A percentile compares a stretch with the other conserved stretches of the same genome.
Evolutionary conservation across 2,329 filamentous ascomycete species (phyloP).

Genomic region (Didymellaceae sp.): DNA sequence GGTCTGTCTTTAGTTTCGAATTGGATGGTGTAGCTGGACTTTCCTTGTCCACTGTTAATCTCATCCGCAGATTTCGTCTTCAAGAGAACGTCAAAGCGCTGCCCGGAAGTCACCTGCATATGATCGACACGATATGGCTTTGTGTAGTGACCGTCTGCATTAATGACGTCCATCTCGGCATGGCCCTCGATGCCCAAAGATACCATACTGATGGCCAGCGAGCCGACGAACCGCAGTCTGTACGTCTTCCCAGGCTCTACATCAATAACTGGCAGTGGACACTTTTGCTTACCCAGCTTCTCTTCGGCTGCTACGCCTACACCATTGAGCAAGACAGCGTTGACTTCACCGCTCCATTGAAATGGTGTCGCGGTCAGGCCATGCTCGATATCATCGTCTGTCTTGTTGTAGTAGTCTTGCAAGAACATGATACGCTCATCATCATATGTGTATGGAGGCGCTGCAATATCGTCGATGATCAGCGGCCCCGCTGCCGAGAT

Average conservation of each 20-base stretch:
- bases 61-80: constrained; percentile 59
- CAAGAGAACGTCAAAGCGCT: constrained; percentile 66
- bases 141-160: constrained; percentile 63
- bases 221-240: constrained; percentile 66
- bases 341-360: constrained; percentile 65
- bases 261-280: constrained; percentile 60
- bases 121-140: constrained; percentile 55
- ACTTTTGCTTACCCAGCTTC: constrained; percentile 46
- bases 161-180: constrained; percentile 62
- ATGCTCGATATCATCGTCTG: constrained; percentile 59
- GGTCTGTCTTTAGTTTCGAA: constrained; percentile 61
- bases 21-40: constrained; percentile 54
- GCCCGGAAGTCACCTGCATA: constrained; percentile 64
- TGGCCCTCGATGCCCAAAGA: constrained; percentile 65
- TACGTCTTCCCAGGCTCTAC: constrained; percentile 68
- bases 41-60: constrained; percentile 38
- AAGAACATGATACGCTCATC: constrained; percentile 65
- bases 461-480: constrained; percentile 60
- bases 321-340: constrained; percentile 65
- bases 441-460: constrained; percentile 65
- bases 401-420: constrained; percentile 64
- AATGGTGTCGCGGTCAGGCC: constrained; percentile 60
- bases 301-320: constrained; percentile 52
- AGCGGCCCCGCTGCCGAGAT: constrained; percentile 64
- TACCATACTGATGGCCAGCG: constrained; percentile 61